Evolutionary conservation across 768 basidiomycete species (phyloP).

Genomic region (Boletus subparvulus): DNA sequence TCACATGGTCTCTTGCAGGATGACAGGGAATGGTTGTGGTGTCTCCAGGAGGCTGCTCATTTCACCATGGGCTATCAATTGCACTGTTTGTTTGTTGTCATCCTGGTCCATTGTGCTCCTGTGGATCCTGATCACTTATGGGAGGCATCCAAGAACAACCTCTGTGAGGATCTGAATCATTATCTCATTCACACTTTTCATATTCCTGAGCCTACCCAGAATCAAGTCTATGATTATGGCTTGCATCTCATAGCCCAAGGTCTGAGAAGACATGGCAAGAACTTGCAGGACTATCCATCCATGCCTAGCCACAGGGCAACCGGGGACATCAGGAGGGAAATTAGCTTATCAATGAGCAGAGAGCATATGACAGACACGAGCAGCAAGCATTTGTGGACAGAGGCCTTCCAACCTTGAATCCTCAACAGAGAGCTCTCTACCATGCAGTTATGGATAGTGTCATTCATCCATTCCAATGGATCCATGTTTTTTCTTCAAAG

Average conservation of each 20-base stretch:
- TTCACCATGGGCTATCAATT: not conserved
- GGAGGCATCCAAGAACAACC: not conserved
- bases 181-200: not conserved
- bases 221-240: not conserved
- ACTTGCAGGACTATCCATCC: not conserved
- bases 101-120: conserved; percentile 10
- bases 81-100: not conserved
- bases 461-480: not conserved
- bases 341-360: conserved; percentile 13
- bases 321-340: conserved; percentile 16
- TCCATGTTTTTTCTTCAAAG: conserved; percentile 40
- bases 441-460: not conserved
- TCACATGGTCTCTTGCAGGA: conserved; percentile 43
- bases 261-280: not conserved
- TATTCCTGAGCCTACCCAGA: not conserved
- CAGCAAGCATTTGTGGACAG: conserved; percentile 34
- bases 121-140: conserved; percentile 21
- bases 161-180: conserved; percentile 2
- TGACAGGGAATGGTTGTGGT: conserved; percentile 46
- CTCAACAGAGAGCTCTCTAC: conserved; percentile 31
- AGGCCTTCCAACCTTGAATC: not conserved
- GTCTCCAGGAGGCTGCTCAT: conserved; percentile 39
- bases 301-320: not conserved
- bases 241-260: not conserved
- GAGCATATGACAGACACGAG: not conserved